Conservation (phyloP, 2,329 filamentous ascomycete species). For the Paecilomyces niveus region DNA sequence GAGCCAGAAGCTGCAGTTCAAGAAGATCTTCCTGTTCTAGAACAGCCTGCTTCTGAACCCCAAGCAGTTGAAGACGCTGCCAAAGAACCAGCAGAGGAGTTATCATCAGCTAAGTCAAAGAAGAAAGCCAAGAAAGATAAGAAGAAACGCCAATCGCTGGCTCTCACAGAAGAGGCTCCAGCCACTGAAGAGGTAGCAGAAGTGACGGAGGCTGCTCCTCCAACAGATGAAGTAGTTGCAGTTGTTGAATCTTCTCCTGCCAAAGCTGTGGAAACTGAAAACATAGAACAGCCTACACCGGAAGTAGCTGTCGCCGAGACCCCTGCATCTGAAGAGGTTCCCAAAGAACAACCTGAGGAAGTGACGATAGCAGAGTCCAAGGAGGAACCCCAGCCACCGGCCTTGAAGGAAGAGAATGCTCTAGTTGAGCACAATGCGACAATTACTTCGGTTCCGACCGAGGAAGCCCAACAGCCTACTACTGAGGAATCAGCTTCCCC, state of each 20-base stretch:
- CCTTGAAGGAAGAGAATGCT: neutral
- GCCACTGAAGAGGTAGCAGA: neutral
- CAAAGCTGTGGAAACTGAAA: neutral
- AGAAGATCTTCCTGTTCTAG: slow-evolving; percentile 9
- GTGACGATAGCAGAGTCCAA: neutral
- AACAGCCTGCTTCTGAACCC: slow-evolving; percentile 8
- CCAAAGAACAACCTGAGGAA: neutral
- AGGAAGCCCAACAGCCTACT: neutral
- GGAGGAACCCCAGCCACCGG: neutral
- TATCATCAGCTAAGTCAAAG: slow-evolving; percentile 13
- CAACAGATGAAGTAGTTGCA: neutral
- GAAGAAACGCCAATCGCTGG: slow-evolving; percentile 23
- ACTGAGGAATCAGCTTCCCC: neutral
- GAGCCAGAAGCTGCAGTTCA: slow-evolving; percentile 19
- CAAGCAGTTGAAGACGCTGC: neutral
- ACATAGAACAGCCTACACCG: neutral
- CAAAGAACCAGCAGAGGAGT: slow-evolving; percentile 6
- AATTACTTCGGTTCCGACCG: neutral
- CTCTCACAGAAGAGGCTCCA: slow-evolving; percentile 15
- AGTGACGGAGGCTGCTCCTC: neutral
- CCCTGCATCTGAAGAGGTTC: neutral
- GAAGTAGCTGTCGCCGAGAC: neutral
- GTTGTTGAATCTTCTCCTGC: neutral
- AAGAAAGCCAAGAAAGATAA: slow-evolving; percentile 35
- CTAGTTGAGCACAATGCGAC: neutral